These are phyloP conservation scores for Ulota crispa DNA, from an alignment of 225 moss, liverwort and hornwort species.

Conservation along the genomic window DNA sequence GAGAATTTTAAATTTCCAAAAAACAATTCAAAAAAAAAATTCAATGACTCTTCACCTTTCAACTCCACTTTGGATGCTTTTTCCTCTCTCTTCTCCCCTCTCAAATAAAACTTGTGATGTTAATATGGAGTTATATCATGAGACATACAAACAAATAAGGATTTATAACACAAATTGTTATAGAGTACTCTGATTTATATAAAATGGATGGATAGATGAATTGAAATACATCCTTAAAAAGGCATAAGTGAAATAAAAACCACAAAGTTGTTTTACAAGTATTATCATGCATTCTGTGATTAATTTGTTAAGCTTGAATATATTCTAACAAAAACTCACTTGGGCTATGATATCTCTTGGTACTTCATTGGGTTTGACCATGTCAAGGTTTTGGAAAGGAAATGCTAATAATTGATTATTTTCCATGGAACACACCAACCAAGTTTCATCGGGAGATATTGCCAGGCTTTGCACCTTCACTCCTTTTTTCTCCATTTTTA, in stretches of 20 bases:
- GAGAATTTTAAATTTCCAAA: too few relatives aligned
- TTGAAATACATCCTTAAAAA: neutral
- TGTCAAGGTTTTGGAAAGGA: slow-evolving; percentile 81
- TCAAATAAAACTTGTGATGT: too few relatives aligned
- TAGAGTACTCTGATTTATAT: too few relatives aligned
- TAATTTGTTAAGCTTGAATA: neutral
- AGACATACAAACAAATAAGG: too few relatives aligned
- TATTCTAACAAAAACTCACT: slow-evolving; percentile 20
- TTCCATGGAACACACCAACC: slow-evolving; percentile 72
- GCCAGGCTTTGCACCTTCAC: slow-evolving; percentile 61
- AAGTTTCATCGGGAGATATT: slow-evolving; percentile 63
- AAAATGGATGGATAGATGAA: too few relatives aligned
- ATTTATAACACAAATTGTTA: too few relatives aligned
- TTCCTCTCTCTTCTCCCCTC: too few relatives aligned
- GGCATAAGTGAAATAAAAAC: neutral
- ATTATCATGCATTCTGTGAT: neutral
- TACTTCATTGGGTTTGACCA: slow-evolving; percentile 77
- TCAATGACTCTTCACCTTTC: too few relatives aligned
- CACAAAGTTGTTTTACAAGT: too few relatives aligned
- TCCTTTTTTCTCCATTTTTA: slow-evolving; percentile 73
- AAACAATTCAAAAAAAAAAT: too few relatives aligned
- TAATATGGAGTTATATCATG: too few relatives aligned
- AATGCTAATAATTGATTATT: slow-evolving; percentile 67
- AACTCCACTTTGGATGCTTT: too few relatives aligned
- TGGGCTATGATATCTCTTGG: slow-evolving; percentile 74